Evolutionary conservation across 768 basidiomycete genomes (phyloP).

Genomic region (Tulasnella sp.): DNA sequence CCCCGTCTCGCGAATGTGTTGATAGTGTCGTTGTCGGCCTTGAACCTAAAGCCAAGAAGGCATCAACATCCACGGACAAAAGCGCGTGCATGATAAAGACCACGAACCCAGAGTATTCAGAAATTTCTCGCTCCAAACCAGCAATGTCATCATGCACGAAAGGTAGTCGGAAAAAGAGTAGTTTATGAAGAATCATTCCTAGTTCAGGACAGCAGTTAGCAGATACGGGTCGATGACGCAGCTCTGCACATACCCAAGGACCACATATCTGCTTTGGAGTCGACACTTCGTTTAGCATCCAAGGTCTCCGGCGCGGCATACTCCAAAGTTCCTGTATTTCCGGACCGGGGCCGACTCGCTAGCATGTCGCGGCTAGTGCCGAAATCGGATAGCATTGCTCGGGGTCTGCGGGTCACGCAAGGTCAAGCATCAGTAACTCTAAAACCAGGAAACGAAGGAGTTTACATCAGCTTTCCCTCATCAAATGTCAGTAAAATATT

Average conservation of each 20-base stretch:
- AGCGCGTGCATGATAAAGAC: no score
- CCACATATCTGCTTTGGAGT: conserved; percentile 95
- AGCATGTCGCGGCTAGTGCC: conserved; percentile 92
- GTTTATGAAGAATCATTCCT: conserved; percentile 81
- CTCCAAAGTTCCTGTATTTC: conserved; percentile 94
- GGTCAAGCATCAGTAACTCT: background rate
- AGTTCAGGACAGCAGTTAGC: background rate
- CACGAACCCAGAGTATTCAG: conserved; percentile 62
- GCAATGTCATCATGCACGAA: conserved; percentile 72
- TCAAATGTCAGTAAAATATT: conserved; percentile 92
- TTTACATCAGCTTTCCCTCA: conserved; percentile 72
- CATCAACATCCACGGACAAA: background rate
- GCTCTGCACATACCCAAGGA: conserved; percentile 52
- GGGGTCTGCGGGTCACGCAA: conserved; percentile 48
- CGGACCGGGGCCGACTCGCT: conserved; percentile 58
- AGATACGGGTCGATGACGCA: background rate
- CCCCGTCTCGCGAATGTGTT: background rate
- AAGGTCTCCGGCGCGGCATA: conserved; percentile 86
- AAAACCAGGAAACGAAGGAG: background rate
- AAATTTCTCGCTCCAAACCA: conserved; percentile 62
- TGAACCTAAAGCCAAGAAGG: background rate
- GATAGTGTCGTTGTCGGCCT: conserved; percentile 2
- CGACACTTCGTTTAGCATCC: conserved; percentile 55
- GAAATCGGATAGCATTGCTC: conserved; percentile 93
- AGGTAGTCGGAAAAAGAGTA: conserved; percentile 84